These are phyloP conservation scores for Psophocarpus tetragonolobus DNA, from an alignment of 306 rosid species.

Conservation along the genomic window DNA sequence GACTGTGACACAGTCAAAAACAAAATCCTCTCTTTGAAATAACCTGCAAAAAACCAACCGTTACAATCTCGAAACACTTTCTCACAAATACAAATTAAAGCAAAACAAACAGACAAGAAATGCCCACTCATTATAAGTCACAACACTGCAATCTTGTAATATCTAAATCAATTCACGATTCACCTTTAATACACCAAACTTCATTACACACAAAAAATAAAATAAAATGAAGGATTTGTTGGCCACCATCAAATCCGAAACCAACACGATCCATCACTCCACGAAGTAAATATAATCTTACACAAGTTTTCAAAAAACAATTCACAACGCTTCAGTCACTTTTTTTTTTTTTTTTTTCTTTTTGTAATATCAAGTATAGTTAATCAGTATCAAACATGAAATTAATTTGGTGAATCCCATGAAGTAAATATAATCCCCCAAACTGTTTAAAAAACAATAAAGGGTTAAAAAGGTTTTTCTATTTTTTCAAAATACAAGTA, in stretches of 20 bases:
- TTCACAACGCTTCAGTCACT: not conserved
- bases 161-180: not conserved
- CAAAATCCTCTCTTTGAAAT: slow-evolving; percentile 68
- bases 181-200: not conserved
- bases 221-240: not conserved
- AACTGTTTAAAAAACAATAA: not conserved
- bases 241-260: not conserved
- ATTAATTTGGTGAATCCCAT: no score
- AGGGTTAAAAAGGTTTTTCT: no score
- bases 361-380: not conserved
- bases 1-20: slow-evolving; percentile 89
- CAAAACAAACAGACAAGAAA: not conserved
- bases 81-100: not conserved
- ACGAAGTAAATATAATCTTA: not conserved
- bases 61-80: not conserved
- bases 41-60: slow-evolving; percentile 44
- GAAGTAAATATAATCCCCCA: not conserved
- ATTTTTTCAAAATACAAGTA: no score
- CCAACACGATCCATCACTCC: not conserved
- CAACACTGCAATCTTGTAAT: not conserved
- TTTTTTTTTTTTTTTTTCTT: no score
- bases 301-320: not conserved
- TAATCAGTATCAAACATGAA: not conserved
- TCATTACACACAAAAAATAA: not conserved
- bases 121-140: not conserved